phyloP scores from a whole-genome alignment of 306 rosid genomes.

The barrel medic (Medicago truncatula) region DNA sequence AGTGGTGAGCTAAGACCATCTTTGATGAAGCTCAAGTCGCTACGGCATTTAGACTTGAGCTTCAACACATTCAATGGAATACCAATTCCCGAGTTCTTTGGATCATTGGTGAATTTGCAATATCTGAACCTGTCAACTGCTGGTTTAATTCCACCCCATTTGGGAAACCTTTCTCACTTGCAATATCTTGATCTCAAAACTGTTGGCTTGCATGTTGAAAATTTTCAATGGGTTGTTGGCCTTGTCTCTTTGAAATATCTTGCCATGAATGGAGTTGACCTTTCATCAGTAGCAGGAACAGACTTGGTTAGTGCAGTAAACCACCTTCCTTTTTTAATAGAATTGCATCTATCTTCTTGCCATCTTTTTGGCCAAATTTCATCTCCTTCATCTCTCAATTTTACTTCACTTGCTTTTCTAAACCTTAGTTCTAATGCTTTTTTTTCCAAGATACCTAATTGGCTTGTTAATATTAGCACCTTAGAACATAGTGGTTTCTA shows the following conservation, averaged over 20 bases:
- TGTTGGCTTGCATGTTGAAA: conserved; percentile 10
- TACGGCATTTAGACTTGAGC: conserved; percentile 54
- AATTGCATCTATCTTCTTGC: conserved; percentile 39
- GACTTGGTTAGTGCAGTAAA: conserved; percentile 42
- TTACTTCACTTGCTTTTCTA: conserved; percentile 52
- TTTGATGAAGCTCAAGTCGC: conserved; percentile 48
- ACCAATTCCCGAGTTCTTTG: conserved; percentile 48
- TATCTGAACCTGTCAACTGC: conserved; percentile 49
- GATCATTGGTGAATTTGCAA: conserved; percentile 48
- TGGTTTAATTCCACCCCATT: conserved; percentile 41
- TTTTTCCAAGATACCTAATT: too few relatives aligned
- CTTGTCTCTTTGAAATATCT: conserved; percentile 51
- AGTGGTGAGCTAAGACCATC: conserved; percentile 56
- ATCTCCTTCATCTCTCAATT: conserved; percentile 34
- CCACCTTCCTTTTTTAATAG: conserved; percentile 41
- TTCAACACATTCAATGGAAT: neutral
- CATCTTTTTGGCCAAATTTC: conserved; percentile 24
- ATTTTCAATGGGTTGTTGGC: conserved; percentile 45
- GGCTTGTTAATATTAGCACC: too few relatives aligned
- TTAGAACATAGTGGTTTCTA: too few relatives aligned
- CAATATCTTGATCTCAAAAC: conserved; percentile 44
- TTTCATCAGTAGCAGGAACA: conserved; percentile 41
- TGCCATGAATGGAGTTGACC: conserved; percentile 44
- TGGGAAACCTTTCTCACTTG: conserved; percentile 51
- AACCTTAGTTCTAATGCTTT: conserved; percentile 19